Percentiles rank a stretch among this genome's conserved stretches.
Evolutionary conservation across 2,329 filamentous ascomycete genomes (phyloP).

Genomic region (Periconia digitata): DNA sequence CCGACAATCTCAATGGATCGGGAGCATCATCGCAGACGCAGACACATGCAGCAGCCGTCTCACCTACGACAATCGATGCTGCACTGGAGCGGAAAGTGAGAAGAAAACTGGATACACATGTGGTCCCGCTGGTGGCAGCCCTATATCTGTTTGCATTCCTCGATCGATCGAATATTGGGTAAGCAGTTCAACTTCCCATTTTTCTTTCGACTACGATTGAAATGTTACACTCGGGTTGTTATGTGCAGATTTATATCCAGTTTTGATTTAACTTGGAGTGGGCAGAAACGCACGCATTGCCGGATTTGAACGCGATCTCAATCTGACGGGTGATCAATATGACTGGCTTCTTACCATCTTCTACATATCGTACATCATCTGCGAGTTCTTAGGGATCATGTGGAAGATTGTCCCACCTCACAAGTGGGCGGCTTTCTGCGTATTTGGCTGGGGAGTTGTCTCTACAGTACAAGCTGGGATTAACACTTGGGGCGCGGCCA

Average conservation of each 20-base stretch:
- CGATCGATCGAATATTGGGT: conserved; percentile 44
- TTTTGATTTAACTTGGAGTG: too few species aligned
- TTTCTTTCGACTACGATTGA: too few species aligned
- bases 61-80: conserved; percentile 5
- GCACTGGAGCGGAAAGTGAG: conserved; percentile 25
- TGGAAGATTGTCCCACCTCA: conserved; percentile 42
- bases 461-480: conserved; percentile 35
- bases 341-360: conserved; percentile 43
- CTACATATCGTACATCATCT: conserved; percentile 43
- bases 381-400: conserved; percentile 40
- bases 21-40: neutral
- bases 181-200: neutral
- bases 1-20: neutral
- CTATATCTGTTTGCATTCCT: conserved; percentile 41
- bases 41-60: too few species aligned
- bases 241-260: too few species aligned
- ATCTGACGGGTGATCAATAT: conserved; percentile 29
- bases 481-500: conserved; percentile 34
- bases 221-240: too few species aligned
- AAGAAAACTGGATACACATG: conserved; percentile 32
- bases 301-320: conserved; percentile 40
- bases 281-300: conserved; percentile 44
- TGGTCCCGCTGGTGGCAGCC: conserved; percentile 35
- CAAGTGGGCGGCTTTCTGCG: conserved; percentile 38
- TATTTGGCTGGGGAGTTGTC: conserved; percentile 39